A percentile compares a stretch with the other conserved stretches of the same genome.
Evolutionary conservation across 164 flowering plant species (phyloP).

Genomic region (Tetracentron sinense): DNA sequence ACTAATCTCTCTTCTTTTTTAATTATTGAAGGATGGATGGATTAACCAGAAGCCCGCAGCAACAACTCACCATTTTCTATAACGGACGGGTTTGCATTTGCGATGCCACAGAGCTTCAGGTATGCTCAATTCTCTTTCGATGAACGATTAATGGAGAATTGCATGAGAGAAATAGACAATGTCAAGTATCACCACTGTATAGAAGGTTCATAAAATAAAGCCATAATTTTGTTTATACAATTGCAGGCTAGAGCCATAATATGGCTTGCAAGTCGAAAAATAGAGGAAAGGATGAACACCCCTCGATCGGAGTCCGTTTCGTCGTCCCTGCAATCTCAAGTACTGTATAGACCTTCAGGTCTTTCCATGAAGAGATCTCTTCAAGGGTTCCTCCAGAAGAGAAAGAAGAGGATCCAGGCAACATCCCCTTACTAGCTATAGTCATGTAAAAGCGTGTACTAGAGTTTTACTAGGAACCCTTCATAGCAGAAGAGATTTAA

Average conservation of each 20-base stretch:
- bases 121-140: no score
- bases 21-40: slow-evolving; percentile 13
- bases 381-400: slow-evolving; percentile 52
- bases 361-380: slow-evolving; percentile 55
- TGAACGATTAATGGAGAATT: no score
- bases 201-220: no score
- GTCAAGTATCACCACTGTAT: no score
- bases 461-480: no score
- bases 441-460: no score
- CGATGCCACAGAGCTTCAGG: slow-evolving; percentile 56
- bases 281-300: slow-evolving; percentile 19
- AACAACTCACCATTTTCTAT: slow-evolving; percentile 48
- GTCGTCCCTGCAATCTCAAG: slow-evolving; percentile 8
- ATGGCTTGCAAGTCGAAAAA: slow-evolving; percentile 34
- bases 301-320: neutral
- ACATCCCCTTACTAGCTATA: slow-evolving; percentile 28
- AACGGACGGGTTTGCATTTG: slow-evolving; percentile 40
- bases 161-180: no score
- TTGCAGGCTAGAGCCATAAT: slow-evolving; percentile 53
- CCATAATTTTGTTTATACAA: no score
- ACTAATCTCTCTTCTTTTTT: neutral
- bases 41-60: slow-evolving; percentile 7
- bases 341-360: slow-evolving; percentile 17
- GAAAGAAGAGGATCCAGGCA: slow-evolving; percentile 39
- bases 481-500: no score